A percentile compares a stretch with the other conserved stretches of the same genome.
phyloP scores from a whole-genome alignment of 768 basidiomycete species.

The Mycena vitilis region DNA sequence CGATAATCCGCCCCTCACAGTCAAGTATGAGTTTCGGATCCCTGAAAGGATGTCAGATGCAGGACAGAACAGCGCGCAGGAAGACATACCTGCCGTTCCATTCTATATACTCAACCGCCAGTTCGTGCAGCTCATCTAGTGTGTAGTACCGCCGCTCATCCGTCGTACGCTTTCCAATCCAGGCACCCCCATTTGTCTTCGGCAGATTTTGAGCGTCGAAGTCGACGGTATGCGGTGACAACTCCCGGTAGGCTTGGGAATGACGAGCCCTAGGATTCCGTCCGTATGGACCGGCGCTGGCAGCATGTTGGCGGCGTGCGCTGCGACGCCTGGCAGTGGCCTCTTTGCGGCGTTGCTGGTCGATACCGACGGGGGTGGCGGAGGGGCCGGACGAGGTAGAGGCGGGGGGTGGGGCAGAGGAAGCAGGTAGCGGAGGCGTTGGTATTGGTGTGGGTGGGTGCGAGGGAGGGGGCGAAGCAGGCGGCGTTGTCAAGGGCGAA shows the following conservation, averaged over 20 bases:
- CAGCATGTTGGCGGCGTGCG: background rate
- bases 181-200: background rate
- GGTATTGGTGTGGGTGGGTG: background rate
- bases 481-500: background rate
- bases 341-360: background rate
- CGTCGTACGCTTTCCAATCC: background rate
- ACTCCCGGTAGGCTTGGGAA: background rate
- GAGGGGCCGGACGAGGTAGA: too few species aligned
- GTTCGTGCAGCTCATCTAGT: too few species aligned
- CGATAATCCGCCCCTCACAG: constrained; percentile 1
- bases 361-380: background rate
- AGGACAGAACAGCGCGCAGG: too few species aligned
- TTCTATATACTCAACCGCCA: background rate
- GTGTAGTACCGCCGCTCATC: too few species aligned
- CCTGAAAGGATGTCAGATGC: too few species aligned
- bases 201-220: background rate
- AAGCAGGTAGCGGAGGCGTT: too few species aligned
- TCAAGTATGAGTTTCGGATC: background rate
- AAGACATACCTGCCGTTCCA: constrained; percentile 2
- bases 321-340: background rate
- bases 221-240: background rate
- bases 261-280: background rate
- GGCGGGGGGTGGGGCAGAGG: too few species aligned
- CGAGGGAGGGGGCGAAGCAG: background rate
- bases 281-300: background rate